Percentiles rank a stretch among this genome's conserved stretches.
Evolutionary conservation across 2,329 filamentous ascomycete genomes (phyloP).

Genomic region (Rutstroemia sp.): DNA sequence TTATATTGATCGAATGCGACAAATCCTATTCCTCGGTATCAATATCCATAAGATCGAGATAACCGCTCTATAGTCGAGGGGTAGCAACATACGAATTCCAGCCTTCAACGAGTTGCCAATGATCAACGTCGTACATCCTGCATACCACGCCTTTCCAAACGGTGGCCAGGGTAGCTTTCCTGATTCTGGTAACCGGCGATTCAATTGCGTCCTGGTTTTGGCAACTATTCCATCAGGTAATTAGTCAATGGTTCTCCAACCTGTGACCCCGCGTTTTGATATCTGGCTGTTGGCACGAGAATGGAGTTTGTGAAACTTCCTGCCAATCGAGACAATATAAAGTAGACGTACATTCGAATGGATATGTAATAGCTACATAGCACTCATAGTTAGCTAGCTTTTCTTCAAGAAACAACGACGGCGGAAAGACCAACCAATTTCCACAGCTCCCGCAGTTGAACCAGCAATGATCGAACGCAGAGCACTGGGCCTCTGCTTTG

Average conservation of each 20-base stretch:
- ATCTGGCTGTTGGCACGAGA: background rate
- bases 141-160: conserved; percentile 93
- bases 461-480: conserved; percentile 88
- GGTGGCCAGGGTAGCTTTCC: conserved; percentile 92
- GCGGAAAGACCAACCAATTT: conserved; percentile 60
- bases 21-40: conserved; percentile 50
- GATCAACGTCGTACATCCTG: conserved; percentile 92
- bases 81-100: conserved; percentile 65
- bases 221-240: conserved; percentile 44
- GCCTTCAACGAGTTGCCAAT: conserved; percentile 96
- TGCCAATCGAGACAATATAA: background rate
- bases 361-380: conserved; percentile 72
- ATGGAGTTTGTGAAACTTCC: background rate
- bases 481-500: conserved; percentile 57
- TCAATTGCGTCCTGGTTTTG: conserved; percentile 91
- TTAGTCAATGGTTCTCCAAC: background rate
- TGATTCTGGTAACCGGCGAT: conserved; percentile 69
- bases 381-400: conserved; percentile 4
- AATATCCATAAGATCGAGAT: background rate
- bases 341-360: conserved; percentile 69
- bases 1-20: conserved; percentile 97
- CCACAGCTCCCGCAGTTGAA: conserved; percentile 85
- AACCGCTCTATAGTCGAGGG: background rate
- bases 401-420: background rate
- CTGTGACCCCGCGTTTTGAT: background rate